phyloP scores from a whole-genome alignment of 2,329 filamentous ascomycete genomes.

The Trichoderma endophyticum region DNA sequence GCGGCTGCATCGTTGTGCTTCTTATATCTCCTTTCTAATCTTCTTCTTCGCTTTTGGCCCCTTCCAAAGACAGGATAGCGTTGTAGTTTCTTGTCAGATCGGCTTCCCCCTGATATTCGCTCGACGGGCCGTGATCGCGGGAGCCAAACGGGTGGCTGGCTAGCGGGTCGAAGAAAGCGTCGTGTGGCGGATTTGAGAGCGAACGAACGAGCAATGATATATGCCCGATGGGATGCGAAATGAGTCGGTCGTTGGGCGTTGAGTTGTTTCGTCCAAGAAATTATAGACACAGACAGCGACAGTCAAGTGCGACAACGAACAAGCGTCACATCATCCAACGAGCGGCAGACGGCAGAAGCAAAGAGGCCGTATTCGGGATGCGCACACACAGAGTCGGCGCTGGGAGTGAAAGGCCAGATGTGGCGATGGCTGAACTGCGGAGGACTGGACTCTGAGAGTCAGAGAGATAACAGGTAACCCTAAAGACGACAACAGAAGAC shows the following conservation, averaged over 20 bases:
- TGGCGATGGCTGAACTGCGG: background rate
- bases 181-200: background rate
- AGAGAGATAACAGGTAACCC: background rate
- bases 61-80: background rate
- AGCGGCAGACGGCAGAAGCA: slow-evolving; percentile 9
- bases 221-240: background rate
- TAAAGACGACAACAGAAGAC: background rate
- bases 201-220: background rate
- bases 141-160: slow-evolving; percentile 10
- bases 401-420: background rate
- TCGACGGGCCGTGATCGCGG: slow-evolving; percentile 5
- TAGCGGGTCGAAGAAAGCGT: slow-evolving; percentile 3
- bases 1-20: slow-evolving; percentile 45
- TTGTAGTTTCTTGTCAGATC: background rate
- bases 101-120: background rate
- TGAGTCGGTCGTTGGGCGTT: background rate
- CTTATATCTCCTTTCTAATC: background rate
- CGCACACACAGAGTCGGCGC: background rate
- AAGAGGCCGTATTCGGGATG: background rate
- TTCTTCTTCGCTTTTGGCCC: background rate
- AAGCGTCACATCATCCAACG: slow-evolving; percentile 11
- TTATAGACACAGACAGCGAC: background rate
- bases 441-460: background rate
- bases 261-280: background rate
- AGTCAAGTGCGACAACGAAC: background rate